Evolutionary conservation across 257 asterid species (phyloP).

Genomic region (Eucommia ulmoides): DNA sequence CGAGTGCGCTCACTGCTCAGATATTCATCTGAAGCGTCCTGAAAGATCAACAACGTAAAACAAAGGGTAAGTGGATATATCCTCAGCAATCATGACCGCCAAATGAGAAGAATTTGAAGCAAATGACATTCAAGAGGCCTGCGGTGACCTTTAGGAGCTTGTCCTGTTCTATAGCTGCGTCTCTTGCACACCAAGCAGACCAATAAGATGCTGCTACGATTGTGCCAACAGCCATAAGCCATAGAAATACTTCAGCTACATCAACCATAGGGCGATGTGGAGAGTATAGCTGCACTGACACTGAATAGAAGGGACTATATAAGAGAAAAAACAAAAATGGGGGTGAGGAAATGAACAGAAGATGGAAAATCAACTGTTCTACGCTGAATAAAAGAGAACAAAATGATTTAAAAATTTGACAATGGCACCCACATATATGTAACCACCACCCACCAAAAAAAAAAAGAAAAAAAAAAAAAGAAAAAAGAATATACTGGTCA

Average conservation of each 20-base stretch:
- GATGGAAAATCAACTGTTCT: too few relatives aligned
- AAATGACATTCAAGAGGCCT: constrained; percentile 4
- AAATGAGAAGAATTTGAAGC: constrained; percentile 1
- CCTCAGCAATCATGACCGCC: not conserved
- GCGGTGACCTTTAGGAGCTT: constrained; percentile 55
- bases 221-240: constrained; percentile 94
- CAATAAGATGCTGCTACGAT: constrained; percentile 80
- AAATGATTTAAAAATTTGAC: too few relatives aligned
- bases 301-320: constrained; percentile 31
- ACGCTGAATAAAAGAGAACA: too few relatives aligned
- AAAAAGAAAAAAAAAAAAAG: not conserved
- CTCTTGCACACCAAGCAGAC: constrained; percentile 96
- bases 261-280: constrained; percentile 78
- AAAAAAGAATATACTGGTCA: not conserved
- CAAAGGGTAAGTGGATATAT: constrained; percentile 3
- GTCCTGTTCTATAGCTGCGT: constrained; percentile 74
- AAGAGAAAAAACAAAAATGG: not conserved
- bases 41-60: constrained; percentile 13
- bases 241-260: constrained; percentile 87
- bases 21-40: constrained; percentile 80
- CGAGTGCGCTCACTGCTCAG: constrained; percentile 22
- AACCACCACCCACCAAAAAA: not conserved
- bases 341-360: too few relatives aligned
- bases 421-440: too few relatives aligned
- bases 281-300: constrained; percentile 78